These are phyloP conservation scores for Sporothrix brunneoviolacea DNA, from an alignment of 2,329 filamentous ascomycete species.

Conservation along the genomic window DNA sequence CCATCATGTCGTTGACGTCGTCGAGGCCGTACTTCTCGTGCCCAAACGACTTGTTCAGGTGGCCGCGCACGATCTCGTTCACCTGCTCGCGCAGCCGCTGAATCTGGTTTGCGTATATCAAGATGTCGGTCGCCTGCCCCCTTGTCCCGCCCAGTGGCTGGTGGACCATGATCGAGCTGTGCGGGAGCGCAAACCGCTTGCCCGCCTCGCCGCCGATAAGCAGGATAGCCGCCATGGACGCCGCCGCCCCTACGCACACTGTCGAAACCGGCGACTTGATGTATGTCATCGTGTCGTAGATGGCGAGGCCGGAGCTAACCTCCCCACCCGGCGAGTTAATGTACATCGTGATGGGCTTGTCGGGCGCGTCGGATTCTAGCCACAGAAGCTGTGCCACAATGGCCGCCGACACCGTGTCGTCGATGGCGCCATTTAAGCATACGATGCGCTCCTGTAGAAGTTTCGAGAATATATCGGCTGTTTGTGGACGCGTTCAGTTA, in stretches of 20 bases:
- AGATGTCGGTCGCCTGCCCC: constrained; percentile 70
- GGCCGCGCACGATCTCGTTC: constrained; percentile 82
- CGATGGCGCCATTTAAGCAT: constrained; percentile 84
- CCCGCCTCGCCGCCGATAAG: constrained; percentile 79
- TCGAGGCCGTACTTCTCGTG: constrained; percentile 71
- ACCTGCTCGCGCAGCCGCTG: constrained; percentile 75
- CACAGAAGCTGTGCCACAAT: constrained; percentile 95
- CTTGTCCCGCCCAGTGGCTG: constrained; percentile 74
- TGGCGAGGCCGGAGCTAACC: constrained; percentile 79
- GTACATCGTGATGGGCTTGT: constrained; percentile 94
- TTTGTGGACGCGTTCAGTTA: constrained; percentile 22
- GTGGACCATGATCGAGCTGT: constrained; percentile 94
- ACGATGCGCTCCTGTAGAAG: constrained; percentile 87
- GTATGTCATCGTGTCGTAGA: constrained; percentile 99
- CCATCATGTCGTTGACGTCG: constrained; percentile 91
- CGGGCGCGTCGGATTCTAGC: constrained; percentile 92
- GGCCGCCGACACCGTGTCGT: constrained; percentile 84
- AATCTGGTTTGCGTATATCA: constrained; percentile 97
- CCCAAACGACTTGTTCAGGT: constrained; percentile 72
- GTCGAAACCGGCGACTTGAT: constrained; percentile 90
- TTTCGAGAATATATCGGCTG: constrained; percentile 78
- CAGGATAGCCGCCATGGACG: constrained; percentile 88
- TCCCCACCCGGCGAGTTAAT: constrained; percentile 95
- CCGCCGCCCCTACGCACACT: constrained; percentile 89
- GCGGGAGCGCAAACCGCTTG: constrained; percentile 83